These are phyloP conservation scores for Calonectria pteridis DNA, from an alignment of 2,329 filamentous ascomycete species.

Conservation along the genomic window DNA sequence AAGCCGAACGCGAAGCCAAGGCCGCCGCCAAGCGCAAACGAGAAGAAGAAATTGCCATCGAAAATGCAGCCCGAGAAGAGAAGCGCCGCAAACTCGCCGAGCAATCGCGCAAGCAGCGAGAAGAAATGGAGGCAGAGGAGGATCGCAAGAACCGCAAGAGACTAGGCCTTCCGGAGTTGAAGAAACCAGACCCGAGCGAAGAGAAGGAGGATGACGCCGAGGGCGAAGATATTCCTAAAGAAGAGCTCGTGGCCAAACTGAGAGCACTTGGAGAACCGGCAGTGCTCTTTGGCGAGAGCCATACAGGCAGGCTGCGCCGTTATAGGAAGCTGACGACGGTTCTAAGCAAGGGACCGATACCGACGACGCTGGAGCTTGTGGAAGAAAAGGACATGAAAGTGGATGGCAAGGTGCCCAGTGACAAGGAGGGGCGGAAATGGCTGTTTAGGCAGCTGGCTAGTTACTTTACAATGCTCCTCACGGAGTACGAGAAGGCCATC, in stretches of 20 bases:
- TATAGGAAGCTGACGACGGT: constrained; percentile 75
- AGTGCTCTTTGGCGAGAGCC: constrained; percentile 84
- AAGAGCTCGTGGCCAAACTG: constrained; percentile 76
- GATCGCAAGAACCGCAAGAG: constrained; percentile 80
- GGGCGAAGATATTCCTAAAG: constrained; percentile 76
- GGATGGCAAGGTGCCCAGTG: constrained; percentile 69
- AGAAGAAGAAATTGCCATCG: constrained; percentile 85
- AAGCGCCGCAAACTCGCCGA: constrained; percentile 86
- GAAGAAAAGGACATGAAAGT: constrained; percentile 93
- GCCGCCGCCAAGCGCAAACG: constrained; percentile 85
- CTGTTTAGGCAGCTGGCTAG: constrained; percentile 90
- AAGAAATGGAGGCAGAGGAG: constrained; percentile 80
- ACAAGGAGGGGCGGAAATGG: constrained; percentile 75
- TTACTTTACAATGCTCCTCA: constrained; percentile 96
- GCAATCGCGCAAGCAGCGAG: constrained; percentile 76
- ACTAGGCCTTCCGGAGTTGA: constrained; percentile 82
- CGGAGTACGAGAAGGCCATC: constrained; percentile 86
- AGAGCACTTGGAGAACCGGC: constrained; percentile 80
- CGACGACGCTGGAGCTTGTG: constrained; percentile 84
- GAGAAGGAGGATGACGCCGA: constrained; percentile 55
- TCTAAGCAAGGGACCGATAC: constrained; percentile 82
- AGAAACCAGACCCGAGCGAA: constrained; percentile 54
- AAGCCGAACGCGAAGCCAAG: constrained; percentile 77
- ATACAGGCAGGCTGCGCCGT: constrained; percentile 75
- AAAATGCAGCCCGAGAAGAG: constrained; percentile 78